Evolutionary conservation across 2,329 filamentous ascomycete genomes (phyloP).

Genomic region (Penicillium sp.): DNA sequence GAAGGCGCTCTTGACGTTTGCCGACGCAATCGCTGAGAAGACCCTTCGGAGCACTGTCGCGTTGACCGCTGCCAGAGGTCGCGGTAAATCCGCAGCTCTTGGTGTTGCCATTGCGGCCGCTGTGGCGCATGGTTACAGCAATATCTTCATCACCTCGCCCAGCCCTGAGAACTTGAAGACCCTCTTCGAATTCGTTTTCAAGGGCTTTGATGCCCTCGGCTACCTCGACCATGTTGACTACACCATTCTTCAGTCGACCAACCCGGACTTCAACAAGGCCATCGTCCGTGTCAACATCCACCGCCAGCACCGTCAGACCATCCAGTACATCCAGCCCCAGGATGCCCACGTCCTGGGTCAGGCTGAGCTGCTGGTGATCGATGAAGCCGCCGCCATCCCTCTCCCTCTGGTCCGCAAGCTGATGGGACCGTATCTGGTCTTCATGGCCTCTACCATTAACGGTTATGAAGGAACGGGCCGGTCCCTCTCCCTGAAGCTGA

Average conservation of each 20-base stretch:
- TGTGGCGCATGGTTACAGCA: constrained; percentile 92
- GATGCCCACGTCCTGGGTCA: constrained; percentile 92
- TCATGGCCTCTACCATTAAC: constrained; percentile 99
- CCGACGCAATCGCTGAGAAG: constrained; percentile 93
- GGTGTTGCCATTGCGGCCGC: constrained; percentile 91
- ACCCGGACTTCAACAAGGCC: constrained; percentile 97
- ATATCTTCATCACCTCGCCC: constrained; percentile 97
- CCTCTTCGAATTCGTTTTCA: constrained; percentile 95
- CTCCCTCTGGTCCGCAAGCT: constrained; percentile 84
- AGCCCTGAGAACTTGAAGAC: constrained; percentile 98
- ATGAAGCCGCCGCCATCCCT: constrained; percentile 94
- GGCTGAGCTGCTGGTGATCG: constrained; percentile 88
- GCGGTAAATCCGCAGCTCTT: constrained; percentile 95
- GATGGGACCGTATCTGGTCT: constrained; percentile 92
- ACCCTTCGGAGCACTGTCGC: constrained; percentile 87
- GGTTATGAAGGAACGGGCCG: constrained; percentile 95
- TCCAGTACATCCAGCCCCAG: constrained; percentile 95
- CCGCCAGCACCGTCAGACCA: constrained; percentile 88
- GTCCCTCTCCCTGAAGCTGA: constrained; percentile 88
- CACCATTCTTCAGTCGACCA: constrained; percentile 94
- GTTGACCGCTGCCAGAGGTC: constrained; percentile 82
- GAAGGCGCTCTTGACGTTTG: constrained; percentile 91
- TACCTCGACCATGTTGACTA: constrained; percentile 96
- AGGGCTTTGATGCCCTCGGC: constrained; percentile 86
- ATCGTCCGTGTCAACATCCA: constrained; percentile 96